These are phyloP conservation scores for Exophiala aquamarina DNA, from an alignment of 2,329 filamentous ascomycete genomes.

Conservation along the genomic window DNA sequence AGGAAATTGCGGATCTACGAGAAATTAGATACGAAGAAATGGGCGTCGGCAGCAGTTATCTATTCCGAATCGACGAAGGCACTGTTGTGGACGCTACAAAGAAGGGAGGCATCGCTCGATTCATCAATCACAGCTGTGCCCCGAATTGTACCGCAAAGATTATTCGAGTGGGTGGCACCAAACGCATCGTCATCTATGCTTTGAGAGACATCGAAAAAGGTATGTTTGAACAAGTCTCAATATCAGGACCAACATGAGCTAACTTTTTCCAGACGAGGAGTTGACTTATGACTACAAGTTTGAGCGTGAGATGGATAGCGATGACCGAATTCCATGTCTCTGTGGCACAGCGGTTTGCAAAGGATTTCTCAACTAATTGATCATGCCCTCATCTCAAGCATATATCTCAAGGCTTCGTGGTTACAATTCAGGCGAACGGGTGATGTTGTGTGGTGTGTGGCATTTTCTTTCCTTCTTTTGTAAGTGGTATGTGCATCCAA, in stretches of 20 bases:
- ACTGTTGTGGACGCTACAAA: constrained; percentile 98
- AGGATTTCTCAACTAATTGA: constrained; percentile 91
- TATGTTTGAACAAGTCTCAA: constrained; percentile 53
- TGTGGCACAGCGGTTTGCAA: constrained; percentile 96
- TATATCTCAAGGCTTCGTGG: too few relatives aligned
- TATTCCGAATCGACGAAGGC: constrained; percentile 97
- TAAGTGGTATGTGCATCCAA: constrained; percentile 12
- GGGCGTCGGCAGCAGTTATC: constrained; percentile 93
- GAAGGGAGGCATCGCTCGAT: constrained; percentile 94
- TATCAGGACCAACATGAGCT: constrained; percentile 22
- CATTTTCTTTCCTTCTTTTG: background rate
- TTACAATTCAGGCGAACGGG: too few relatives aligned
- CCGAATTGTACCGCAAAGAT: constrained; percentile 99
- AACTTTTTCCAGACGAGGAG: constrained; percentile 74
- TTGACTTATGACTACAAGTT: constrained; percentile 99
- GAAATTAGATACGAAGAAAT: constrained; percentile 92
- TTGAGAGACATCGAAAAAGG: constrained; percentile 91
- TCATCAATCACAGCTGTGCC: constrained; percentile 97
- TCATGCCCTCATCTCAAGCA: too few relatives aligned
- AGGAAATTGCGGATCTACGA: constrained; percentile 95
- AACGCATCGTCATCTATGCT: constrained; percentile 98
- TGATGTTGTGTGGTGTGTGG: too few relatives aligned
- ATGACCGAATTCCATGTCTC: constrained; percentile 94
- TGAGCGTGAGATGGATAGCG: constrained; percentile 90
- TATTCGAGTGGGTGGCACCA: constrained; percentile 96